phyloP scores from a whole-genome alignment of 306 rosid species.

The Parietaria judaica region DNA sequence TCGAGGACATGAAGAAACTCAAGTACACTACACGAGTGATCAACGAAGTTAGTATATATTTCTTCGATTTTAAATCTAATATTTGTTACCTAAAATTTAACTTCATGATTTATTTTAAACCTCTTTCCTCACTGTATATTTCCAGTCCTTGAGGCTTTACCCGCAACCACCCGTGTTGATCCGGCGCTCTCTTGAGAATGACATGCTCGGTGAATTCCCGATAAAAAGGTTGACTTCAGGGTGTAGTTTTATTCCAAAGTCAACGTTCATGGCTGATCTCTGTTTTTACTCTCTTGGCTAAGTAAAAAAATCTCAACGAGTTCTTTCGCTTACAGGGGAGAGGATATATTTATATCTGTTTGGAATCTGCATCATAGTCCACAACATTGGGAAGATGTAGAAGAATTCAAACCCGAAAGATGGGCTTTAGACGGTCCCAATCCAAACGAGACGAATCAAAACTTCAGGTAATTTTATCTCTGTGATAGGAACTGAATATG shows the following conservation, averaged over 20 bases:
- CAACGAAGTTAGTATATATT: conserved; percentile 66
- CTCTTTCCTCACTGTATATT: conserved; percentile 12
- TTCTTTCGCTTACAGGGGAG: conserved; percentile 53
- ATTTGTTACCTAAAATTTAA: background rate
- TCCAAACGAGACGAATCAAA: conserved; percentile 93
- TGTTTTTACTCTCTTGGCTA: no score
- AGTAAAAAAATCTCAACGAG: no score
- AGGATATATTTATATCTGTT: conserved; percentile 82
- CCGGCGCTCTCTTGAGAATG: conserved; percentile 76
- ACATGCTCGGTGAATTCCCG: conserved; percentile 68
- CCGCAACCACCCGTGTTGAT: conserved; percentile 98
- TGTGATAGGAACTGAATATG: background rate
- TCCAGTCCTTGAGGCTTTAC: conserved; percentile 88
- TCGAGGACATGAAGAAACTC: conserved; percentile 93
- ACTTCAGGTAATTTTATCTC: conserved; percentile 53
- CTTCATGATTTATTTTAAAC: conserved; percentile 2
- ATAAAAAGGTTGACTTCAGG: conserved; percentile 48
- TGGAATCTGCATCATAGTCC: conserved; percentile 97
- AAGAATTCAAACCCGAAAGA: conserved; percentile 81
- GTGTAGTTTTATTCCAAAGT: background rate
- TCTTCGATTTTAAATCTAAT: background rate
- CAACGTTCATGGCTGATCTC: no score
- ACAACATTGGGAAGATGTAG: conserved; percentile 73
- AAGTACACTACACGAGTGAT: conserved; percentile 90
- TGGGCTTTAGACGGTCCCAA: conserved; percentile 96